These are phyloP conservation scores for Clitocybe nebularis DNA, from an alignment of 1,284 basidiomycete genomes.

Conservation along the genomic window DNA sequence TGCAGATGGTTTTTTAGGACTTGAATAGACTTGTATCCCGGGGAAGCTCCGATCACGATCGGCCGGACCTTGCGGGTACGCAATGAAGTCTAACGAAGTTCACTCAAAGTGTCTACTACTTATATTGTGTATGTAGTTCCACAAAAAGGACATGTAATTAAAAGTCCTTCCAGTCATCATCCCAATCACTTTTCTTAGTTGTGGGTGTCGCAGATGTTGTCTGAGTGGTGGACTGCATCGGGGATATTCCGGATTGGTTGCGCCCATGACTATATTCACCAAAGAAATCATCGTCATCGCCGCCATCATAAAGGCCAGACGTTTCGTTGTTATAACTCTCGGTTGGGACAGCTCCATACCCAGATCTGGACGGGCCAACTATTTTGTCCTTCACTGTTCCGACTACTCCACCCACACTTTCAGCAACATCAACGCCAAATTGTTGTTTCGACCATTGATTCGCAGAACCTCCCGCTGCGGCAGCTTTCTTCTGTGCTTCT, in stretches of 20 bases:
- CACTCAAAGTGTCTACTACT: too few relatives aligned
- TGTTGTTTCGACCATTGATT: conserved; percentile 72
- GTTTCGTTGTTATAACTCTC: conserved; percentile 49
- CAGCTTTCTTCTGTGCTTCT: conserved; percentile 63
- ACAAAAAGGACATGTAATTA: conserved; percentile 28
- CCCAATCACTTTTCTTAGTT: conserved; percentile 57
- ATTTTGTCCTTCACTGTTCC: conserved; percentile 51
- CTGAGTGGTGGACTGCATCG: conserved; percentile 8
- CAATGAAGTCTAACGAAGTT: too few relatives aligned
- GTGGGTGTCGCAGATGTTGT: conserved; percentile 18
- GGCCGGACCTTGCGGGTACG: conserved; percentile 28
- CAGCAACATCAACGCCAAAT: conserved; percentile 78
- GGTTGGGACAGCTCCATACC: conserved; percentile 50
- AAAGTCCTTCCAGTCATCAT: conserved; percentile 77
- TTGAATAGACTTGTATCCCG: too few relatives aligned
- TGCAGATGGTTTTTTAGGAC: too few relatives aligned
- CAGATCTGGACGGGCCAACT: conserved; percentile 42
- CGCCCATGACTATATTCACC: conserved; percentile 39
- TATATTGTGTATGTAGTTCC: conserved; percentile 7
- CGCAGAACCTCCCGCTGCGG: conserved; percentile 51
- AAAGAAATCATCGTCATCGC: conserved; percentile 57
- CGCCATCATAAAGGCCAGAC: conserved; percentile 52
- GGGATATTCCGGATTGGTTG: conserved; percentile 17
- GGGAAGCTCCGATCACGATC: conserved; percentile 25
- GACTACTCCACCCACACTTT: conserved; percentile 58